These are phyloP conservation scores for Parsonsia alboflavescens DNA, from an alignment of 257 asterid species.

Conservation along the genomic window DNA sequence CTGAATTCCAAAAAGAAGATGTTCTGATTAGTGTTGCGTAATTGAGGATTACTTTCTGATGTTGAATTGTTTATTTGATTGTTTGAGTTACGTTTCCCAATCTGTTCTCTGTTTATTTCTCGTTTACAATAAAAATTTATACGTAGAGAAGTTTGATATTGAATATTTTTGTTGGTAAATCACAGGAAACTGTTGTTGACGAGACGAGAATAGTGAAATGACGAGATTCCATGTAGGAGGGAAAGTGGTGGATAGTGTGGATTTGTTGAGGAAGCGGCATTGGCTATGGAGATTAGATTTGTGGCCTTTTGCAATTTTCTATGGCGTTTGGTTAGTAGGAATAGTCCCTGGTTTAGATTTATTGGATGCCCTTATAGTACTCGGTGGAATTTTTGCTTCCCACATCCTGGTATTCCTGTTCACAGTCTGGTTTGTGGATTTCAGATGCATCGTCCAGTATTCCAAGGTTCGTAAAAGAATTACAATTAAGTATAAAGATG, in stretches of 20 bases:
- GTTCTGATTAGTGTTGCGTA: background rate
- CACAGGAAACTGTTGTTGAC: background rate
- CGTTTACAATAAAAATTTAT: background rate
- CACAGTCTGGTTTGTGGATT: conserved; percentile 91
- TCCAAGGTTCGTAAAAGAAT: conserved; percentile 52
- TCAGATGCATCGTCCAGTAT: conserved; percentile 72
- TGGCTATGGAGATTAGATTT: conserved; percentile 88
- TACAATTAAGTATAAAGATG: background rate
- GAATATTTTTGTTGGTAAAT: background rate
- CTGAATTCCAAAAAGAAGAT: background rate
- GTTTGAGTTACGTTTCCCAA: background rate
- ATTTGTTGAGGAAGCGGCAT: conserved; percentile 66
- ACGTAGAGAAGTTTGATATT: background rate
- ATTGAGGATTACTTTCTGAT: background rate
- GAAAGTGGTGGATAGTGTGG: conserved; percentile 92
- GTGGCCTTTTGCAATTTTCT: conserved; percentile 73
- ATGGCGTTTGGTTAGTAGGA: conserved; percentile 69
- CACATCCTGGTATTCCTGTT: conserved; percentile 78
- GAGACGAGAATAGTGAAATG: conserved; percentile 38
- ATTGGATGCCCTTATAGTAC: conserved; percentile 67
- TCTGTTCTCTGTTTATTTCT: background rate
- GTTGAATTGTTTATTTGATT: background rate
- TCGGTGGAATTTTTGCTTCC: conserved; percentile 53
- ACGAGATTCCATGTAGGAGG: conserved; percentile 77
- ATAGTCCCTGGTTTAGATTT: conserved; percentile 77